Conservation (phyloP, 2,329 filamentous ascomycete species). For the Fusarium verrucosum region DNA sequence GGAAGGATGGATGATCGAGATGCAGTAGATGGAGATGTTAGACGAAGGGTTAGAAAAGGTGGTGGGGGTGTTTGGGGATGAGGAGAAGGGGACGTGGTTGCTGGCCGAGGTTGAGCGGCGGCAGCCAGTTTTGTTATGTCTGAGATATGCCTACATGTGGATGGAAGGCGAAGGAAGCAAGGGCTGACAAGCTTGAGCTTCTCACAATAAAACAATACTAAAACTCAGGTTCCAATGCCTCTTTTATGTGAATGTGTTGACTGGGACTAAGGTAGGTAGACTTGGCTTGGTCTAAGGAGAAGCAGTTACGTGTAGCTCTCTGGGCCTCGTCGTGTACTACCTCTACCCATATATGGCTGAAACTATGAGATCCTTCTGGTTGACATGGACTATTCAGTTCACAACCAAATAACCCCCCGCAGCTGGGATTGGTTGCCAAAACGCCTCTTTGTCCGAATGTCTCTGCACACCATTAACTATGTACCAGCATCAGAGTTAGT, state of each 20-base stretch:
- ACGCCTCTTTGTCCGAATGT: neutral
- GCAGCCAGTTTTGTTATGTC: conserved; percentile 27
- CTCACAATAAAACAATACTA: conserved; percentile 37
- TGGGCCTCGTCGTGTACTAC: too few species aligned
- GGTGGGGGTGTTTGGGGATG: conserved; percentile 4
- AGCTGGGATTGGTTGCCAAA: neutral
- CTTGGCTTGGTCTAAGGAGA: neutral
- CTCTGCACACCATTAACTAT: neutral
- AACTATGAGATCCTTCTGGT: neutral
- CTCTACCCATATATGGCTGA: neutral
- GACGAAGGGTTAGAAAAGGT: conserved; percentile 27
- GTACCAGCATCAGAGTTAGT: conserved; percentile 16
- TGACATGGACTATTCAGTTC: neutral
- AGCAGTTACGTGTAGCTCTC: neutral
- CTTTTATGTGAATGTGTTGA: neutral
- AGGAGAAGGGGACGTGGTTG: conserved; percentile 24
- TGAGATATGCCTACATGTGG: conserved; percentile 14
- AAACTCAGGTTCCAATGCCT: conserved; percentile 5
- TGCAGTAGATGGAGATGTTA: conserved; percentile 28
- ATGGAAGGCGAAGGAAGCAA: conserved; percentile 27
- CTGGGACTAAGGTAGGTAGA: too few species aligned
- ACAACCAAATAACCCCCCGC: neutral
- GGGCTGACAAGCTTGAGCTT: conserved; percentile 36
- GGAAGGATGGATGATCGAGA: conserved; percentile 20
- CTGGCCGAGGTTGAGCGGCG: conserved; percentile 38